Conservation (phyloP, 352 stramenopile species). For the Phytopythium boreale region DNA sequence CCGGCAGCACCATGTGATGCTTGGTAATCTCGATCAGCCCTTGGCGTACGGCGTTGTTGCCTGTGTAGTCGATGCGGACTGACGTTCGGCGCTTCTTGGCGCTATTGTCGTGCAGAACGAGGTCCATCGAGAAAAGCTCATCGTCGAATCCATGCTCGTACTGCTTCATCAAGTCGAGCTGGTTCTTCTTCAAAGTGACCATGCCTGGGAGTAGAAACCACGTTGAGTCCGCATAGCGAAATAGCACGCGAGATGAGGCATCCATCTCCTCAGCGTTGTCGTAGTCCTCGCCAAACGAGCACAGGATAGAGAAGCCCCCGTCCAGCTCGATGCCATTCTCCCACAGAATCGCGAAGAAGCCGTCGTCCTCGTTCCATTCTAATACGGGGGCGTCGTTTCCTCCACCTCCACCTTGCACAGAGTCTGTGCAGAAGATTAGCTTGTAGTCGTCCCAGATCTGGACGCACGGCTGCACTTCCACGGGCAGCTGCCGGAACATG, state of each 20-base stretch:
- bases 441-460: constrained; percentile 84
- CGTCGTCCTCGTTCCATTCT: constrained; percentile 79
- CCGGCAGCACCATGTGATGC: constrained; percentile 70
- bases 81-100: constrained; percentile 28
- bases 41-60: constrained; percentile 63
- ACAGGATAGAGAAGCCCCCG: constrained; percentile 81
- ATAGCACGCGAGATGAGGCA: constrained; percentile 63
- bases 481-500: constrained; percentile 64
- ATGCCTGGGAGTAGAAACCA: constrained; percentile 69
- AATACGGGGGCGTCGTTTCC: constrained; percentile 40
- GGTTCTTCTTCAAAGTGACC: constrained; percentile 66
- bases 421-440: constrained; percentile 61
- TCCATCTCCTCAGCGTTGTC: constrained; percentile 56
- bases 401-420: constrained; percentile 10
- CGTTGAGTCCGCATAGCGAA: constrained; percentile 79
- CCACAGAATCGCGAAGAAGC: constrained; percentile 78
- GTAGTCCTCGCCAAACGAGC: constrained; percentile 80
- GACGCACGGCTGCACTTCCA: constrained; percentile 73
- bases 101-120: constrained; percentile 67
- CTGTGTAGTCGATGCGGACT: constrained; percentile 61
- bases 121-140: constrained; percentile 75
- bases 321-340: constrained; percentile 73
- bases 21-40: constrained; percentile 79
- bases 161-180: constrained; percentile 84
- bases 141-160: constrained; percentile 84